A percentile compares a stretch with the other conserved stretches of the same genome.
Conservation (phyloP, 2,329 filamentous ascomycete genomes). For the Fusarium tjaetaba region DNA sequence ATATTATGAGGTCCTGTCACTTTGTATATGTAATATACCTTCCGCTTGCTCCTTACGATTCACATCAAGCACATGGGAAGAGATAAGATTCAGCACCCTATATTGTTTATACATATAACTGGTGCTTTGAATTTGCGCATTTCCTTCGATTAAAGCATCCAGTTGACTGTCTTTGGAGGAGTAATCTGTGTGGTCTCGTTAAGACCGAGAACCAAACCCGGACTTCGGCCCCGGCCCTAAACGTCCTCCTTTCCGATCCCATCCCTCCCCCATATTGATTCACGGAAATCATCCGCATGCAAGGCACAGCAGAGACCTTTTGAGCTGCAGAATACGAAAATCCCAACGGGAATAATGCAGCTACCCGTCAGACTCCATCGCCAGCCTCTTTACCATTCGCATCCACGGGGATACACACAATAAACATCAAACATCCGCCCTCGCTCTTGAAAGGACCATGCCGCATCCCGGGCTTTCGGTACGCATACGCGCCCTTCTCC, state of each 20-base stretch:
- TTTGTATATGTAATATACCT: neutral
- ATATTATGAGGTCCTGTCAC: too few relatives aligned
- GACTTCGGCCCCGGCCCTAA: slow-evolving; percentile 6
- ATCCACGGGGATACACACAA: slow-evolving; percentile 38
- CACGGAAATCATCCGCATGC: neutral
- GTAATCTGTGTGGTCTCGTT: too few relatives aligned
- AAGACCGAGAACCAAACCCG: slow-evolving; percentile 21
- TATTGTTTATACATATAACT: too few relatives aligned
- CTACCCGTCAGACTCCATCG: slow-evolving; percentile 2
- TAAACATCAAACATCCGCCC: slow-evolving; percentile 49
- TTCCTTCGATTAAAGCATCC: neutral
- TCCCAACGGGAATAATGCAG: neutral
- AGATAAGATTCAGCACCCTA: neutral
- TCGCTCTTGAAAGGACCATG: slow-evolving; percentile 51
- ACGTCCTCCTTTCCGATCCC: neutral
- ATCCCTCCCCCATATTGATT: neutral
- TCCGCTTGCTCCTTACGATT: neutral
- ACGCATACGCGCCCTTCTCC: slow-evolving; percentile 51
- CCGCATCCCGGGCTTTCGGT: slow-evolving; percentile 52
- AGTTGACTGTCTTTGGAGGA: neutral
- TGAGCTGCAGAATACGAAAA: neutral
- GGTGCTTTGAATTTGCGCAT: too few relatives aligned
- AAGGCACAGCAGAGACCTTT: neutral
- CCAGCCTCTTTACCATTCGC: slow-evolving; percentile 14
- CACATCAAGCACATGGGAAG: neutral